phyloP scores from a whole-genome alignment of 2,329 filamentous ascomycete genomes.

The Colletotrichum limetticola region DNA sequence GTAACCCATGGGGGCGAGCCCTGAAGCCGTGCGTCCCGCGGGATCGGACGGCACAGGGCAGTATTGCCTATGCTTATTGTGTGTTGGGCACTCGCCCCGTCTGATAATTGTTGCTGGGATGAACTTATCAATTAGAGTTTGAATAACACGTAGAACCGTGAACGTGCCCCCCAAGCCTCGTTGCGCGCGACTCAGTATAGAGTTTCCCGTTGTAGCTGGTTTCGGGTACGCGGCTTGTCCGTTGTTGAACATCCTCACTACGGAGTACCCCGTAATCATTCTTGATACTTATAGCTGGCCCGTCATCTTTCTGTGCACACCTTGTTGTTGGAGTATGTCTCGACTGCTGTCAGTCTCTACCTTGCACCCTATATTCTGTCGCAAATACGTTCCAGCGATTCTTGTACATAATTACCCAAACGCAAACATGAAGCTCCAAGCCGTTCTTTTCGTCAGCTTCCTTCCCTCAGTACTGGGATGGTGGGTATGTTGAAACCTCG shows the following conservation, averaged over 20 bases:
- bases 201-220: neutral
- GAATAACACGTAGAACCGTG: too few relatives aligned
- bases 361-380: neutral
- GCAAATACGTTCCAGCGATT: neutral
- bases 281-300: neutral
- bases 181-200: neutral
- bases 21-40: too few relatives aligned
- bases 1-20: too few relatives aligned
- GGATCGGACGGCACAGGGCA: too few relatives aligned
- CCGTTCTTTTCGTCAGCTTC: neutral
- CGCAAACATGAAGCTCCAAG: neutral
- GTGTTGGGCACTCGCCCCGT: too few relatives aligned
- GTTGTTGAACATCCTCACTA: neutral
- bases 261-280: neutral
- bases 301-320: neutral
- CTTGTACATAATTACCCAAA: neutral
- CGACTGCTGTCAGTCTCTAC: neutral
- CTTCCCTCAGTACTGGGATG: neutral
- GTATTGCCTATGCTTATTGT: too few relatives aligned
- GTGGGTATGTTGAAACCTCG: neutral
- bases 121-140: neutral
- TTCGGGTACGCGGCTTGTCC: neutral
- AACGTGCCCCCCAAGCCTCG: neutral
- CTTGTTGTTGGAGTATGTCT: neutral
- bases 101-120: neutral